phyloP scores from a whole-genome alignment of 805 yeast species.

The Kodamaea fukazawae region DNA sequence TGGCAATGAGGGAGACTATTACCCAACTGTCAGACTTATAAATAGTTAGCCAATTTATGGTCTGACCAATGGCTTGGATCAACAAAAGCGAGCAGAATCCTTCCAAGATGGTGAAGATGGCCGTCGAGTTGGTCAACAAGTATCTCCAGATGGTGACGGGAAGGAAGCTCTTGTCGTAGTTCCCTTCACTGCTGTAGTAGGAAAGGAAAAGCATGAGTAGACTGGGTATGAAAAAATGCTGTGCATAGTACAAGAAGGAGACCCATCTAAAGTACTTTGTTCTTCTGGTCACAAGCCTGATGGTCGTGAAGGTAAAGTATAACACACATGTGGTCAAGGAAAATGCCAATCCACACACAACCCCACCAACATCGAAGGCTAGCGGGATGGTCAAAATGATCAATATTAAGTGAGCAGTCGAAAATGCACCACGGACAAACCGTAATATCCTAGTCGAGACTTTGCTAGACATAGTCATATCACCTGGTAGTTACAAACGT shows the following conservation, averaged over 20 bases:
- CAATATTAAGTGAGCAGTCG: slow-evolving; percentile 61
- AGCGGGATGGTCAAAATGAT: slow-evolving; percentile 83
- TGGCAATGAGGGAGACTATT: slow-evolving; percentile 64
- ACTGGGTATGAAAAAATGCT: slow-evolving; percentile 81
- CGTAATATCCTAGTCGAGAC: slow-evolving; percentile 9
- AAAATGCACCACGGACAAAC: slow-evolving; percentile 40
- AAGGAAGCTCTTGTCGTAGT: slow-evolving; percentile 1
- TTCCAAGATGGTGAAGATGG: slow-evolving; percentile 83
- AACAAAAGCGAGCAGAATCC: slow-evolving; percentile 89
- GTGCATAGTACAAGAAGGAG: slow-evolving; percentile 65
- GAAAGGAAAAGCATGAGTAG: slow-evolving; percentile 67
- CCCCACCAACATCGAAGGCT: slow-evolving; percentile 92
- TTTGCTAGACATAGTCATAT: neutral
- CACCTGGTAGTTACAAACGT: no score
- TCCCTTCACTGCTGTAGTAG: slow-evolving; percentile 33
- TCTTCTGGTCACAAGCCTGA: slow-evolving; percentile 53
- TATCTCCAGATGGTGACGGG: slow-evolving; percentile 66
- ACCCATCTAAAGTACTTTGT: slow-evolving; percentile 44
- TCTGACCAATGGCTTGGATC: slow-evolving; percentile 90
- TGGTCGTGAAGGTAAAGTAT: slow-evolving; percentile 70
- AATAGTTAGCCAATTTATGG: slow-evolving; percentile 63
- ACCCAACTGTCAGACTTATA: slow-evolving; percentile 74
- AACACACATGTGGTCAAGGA: slow-evolving; percentile 58
- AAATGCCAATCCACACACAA: slow-evolving; percentile 83
- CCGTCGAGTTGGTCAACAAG: slow-evolving; percentile 75